Evolutionary conservation across 352 stramenopile genomes (phyloP).

Genomic region (Phytopythium aichiense): DNA sequence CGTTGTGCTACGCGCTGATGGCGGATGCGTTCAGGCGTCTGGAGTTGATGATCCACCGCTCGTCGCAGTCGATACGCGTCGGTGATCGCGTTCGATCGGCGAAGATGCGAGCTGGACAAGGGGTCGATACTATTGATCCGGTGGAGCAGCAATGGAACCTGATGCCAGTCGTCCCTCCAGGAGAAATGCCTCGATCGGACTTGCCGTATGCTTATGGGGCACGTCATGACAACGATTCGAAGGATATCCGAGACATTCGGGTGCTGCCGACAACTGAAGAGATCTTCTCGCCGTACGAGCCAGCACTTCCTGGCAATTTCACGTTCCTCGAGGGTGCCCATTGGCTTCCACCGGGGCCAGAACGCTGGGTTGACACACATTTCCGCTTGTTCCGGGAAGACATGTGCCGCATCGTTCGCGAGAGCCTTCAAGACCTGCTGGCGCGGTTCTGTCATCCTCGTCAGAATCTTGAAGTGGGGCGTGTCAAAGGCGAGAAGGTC

Average conservation of each 20-base stretch:
- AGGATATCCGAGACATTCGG: constrained; percentile 26
- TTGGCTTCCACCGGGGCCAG: constrained; percentile 32
- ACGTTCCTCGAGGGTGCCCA: constrained; percentile 33
- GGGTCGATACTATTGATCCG: background rate
- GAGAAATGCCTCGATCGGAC: no score
- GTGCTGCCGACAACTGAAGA: constrained; percentile 34
- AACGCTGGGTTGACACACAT: constrained; percentile 40
- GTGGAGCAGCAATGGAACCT: constrained; percentile 20
- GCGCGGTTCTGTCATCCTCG: constrained; percentile 9
- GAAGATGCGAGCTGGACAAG: background rate
- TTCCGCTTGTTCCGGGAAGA: constrained; percentile 45
- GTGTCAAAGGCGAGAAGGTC: constrained; percentile 9
- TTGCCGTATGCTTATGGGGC: constrained; percentile 11
- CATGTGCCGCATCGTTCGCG: constrained; percentile 27
- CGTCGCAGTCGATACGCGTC: constrained; percentile 4
- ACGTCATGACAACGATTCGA: constrained; percentile 37
- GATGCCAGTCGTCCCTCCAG: constrained; percentile 21
- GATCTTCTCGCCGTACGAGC: constrained; percentile 20
- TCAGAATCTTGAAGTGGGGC: background rate
- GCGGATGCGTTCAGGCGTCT: constrained; percentile 21
- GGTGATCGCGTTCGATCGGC: background rate
- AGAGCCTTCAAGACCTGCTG: constrained; percentile 28
- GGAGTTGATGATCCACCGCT: constrained; percentile 21
- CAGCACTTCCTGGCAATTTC: constrained; percentile 31
- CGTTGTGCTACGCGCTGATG: constrained; percentile 28